phyloP scores from a whole-genome alignment of 2,329 filamentous ascomycete species.

The Aspergillus brunneoviolaceus region DNA sequence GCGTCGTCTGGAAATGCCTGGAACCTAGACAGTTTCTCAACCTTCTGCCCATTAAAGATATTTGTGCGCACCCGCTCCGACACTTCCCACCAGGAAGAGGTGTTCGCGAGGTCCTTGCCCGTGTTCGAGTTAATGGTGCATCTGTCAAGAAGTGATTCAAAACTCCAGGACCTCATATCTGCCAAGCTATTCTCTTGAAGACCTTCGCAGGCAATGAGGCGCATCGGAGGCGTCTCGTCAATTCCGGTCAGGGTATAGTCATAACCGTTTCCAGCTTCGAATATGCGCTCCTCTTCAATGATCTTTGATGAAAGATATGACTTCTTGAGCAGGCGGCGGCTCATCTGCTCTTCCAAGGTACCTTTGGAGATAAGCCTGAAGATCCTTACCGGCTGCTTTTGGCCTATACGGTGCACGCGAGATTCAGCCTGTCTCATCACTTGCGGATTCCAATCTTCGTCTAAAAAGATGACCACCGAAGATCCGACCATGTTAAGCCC shows the following conservation, averaged over 20 bases:
- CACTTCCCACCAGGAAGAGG: constrained; percentile 52
- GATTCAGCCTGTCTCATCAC: constrained; percentile 56
- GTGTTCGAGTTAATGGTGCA: neutral
- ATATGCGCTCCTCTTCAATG: constrained; percentile 44
- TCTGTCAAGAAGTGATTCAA: neutral
- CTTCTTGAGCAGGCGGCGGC: constrained; percentile 60
- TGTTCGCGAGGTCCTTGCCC: neutral
- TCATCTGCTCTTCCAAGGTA: constrained; percentile 60
- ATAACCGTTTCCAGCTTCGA: neutral
- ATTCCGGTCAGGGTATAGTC: neutral
- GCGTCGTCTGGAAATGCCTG: neutral
- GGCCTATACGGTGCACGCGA: constrained; percentile 56
- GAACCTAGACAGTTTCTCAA: constrained; percentile 28
- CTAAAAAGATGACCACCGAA: constrained; percentile 57
- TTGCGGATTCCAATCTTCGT: constrained; percentile 58
- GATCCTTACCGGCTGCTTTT: constrained; percentile 54
- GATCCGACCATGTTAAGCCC: constrained; percentile 57
- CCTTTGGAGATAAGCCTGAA: constrained; percentile 59
- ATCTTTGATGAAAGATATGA: constrained; percentile 62
- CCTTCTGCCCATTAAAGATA: constrained; percentile 57
- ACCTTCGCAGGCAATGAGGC: neutral
- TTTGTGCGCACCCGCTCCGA: constrained; percentile 59
- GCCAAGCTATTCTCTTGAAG: neutral
- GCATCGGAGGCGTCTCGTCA: neutral
- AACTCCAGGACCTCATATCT: neutral